Evolutionary conservation across 2,329 filamentous ascomycete genomes (phyloP).

Genomic region (Mycogone perniciosa): DNA sequence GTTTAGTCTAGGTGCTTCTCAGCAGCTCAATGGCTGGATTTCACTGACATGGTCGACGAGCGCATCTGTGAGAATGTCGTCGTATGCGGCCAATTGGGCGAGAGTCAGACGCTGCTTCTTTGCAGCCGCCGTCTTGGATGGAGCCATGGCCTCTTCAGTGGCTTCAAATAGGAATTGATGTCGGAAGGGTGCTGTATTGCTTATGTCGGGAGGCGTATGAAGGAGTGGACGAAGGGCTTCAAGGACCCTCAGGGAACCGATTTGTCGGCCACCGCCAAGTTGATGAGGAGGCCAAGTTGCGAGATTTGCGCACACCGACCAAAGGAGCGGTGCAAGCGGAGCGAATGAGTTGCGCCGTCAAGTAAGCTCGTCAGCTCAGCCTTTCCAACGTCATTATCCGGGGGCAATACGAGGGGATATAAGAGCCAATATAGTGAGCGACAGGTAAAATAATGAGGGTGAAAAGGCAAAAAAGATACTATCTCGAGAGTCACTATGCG

Average conservation of each 20-base stretch:
- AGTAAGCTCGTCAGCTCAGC: neutral
- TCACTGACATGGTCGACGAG: constrained; percentile 84
- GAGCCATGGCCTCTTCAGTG: constrained; percentile 26
- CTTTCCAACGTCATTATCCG: no score
- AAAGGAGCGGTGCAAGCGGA: neutral
- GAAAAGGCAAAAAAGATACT: neutral
- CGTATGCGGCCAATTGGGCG: constrained; percentile 82
- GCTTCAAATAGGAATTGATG: no score
- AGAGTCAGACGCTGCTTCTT: constrained; percentile 74
- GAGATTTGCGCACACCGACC: neutral
- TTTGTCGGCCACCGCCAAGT: neutral
- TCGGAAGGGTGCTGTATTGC: neutral
- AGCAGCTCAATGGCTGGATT: constrained; percentile 1
- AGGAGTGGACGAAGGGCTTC: constrained; percentile 11
- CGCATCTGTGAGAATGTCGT: constrained; percentile 92
- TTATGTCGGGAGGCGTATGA: neutral
- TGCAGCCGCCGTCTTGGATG: constrained; percentile 27
- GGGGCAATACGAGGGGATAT: no score
- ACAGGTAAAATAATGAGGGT: neutral
- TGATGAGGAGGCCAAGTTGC: neutral
- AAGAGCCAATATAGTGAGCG: neutral
- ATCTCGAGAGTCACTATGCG: neutral
- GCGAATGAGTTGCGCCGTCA: neutral
- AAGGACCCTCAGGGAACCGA: constrained; percentile 8
- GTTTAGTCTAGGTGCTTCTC: constrained; percentile 1